Evolutionary conservation across 2,329 filamentous ascomycete genomes (phyloP).

Genomic region (Fusarium mangiferae): DNA sequence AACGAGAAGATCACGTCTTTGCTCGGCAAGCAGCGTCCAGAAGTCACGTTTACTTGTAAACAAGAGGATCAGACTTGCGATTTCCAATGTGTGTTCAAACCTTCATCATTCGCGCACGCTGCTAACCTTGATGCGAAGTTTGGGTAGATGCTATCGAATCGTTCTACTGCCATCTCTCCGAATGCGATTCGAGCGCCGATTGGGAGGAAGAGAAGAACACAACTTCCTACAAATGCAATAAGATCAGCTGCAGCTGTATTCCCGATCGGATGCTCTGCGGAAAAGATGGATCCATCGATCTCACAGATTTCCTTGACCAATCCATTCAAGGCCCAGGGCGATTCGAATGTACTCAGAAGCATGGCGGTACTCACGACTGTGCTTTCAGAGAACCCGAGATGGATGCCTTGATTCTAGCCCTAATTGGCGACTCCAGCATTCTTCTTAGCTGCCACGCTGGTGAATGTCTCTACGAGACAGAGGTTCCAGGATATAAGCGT

Average conservation of each 20-base stretch:
- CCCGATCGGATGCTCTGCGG: conserved; percentile 94
- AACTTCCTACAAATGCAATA: conserved; percentile 85
- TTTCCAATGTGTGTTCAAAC: conserved; percentile 81
- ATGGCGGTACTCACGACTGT: conserved; percentile 73
- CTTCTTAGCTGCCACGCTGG: conserved; percentile 83
- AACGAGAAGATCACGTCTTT: conserved; percentile 93
- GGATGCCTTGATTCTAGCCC: conserved; percentile 85
- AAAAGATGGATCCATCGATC: conserved; percentile 88
- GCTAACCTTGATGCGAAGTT: conserved; percentile 62
- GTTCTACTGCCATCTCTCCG: conserved; percentile 92
- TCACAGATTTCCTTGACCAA: conserved; percentile 86
- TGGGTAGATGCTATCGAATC: conserved; percentile 96
- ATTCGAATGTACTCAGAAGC: conserved; percentile 77
- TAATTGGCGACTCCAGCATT: conserved; percentile 95
- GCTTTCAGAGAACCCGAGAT: conserved; percentile 91
- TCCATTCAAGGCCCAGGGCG: conserved; percentile 87
- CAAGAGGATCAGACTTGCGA: conserved; percentile 81
- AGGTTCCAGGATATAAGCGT: conserved; percentile 89
- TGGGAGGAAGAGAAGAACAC: conserved; percentile 78
- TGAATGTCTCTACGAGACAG: conserved; percentile 92
- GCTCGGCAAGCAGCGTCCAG: conserved; percentile 84
- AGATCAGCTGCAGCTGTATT: conserved; percentile 88
- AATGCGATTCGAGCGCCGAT: conserved; percentile 78
- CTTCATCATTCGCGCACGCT: background rate
- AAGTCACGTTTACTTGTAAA: conserved; percentile 95